Evolutionary conservation across 306 rosid genomes (phyloP).

Genomic region (Astragalus glycyphyllos): DNA sequence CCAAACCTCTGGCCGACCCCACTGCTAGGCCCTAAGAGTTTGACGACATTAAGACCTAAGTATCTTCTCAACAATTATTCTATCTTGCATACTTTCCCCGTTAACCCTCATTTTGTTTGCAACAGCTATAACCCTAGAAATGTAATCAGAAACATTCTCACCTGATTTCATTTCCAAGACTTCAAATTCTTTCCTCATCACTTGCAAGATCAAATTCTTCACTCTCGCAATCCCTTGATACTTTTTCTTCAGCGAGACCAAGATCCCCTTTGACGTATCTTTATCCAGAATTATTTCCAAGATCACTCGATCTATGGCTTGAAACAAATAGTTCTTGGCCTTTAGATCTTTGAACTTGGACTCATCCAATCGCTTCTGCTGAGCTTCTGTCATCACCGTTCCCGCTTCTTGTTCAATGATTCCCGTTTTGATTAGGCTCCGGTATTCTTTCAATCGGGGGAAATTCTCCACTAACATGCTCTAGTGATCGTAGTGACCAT

Average conservation of each 20-base stretch:
- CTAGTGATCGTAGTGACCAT: no score
- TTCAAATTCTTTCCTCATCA: neutral
- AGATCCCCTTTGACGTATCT: neutral
- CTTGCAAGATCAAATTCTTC: neutral
- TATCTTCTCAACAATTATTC: neutral
- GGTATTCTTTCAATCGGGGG: no score
- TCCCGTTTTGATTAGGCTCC: neutral
- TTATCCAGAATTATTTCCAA: neutral
- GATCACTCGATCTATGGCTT: neutral
- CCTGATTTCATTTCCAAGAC: neutral
- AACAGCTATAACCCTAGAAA: no score
- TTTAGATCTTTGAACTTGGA: neutral
- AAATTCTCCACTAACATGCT: no score
- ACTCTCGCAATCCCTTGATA: neutral
- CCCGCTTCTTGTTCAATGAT: neutral
- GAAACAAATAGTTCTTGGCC: no score
- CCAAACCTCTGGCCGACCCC: no score
- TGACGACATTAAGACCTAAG: no score
- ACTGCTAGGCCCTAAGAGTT: no score
- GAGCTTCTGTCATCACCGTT: neutral
- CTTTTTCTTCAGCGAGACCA: neutral
- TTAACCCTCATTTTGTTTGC: neutral
- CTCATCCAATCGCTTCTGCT: neutral
- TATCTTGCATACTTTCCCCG: neutral
- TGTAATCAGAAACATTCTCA: neutral